Percentiles rank a stretch among this genome's conserved stretches.
phyloP scores from a whole-genome alignment of 495 filamentous ascomycete genomes.

The Podospora pseudopauciseta region DNA sequence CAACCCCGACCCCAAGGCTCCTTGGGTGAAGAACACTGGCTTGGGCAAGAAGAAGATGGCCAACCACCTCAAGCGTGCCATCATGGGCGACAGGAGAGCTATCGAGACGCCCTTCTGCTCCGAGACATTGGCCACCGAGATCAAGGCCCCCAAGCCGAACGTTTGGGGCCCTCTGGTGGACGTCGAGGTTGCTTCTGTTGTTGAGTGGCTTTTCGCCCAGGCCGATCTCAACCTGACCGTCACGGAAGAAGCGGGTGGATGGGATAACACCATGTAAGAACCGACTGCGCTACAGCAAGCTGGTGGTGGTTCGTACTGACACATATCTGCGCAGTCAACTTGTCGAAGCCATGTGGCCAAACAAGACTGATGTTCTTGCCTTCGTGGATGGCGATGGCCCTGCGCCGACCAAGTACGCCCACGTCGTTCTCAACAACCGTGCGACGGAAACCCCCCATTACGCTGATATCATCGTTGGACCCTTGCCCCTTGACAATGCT shows the following conservation, averaged over 20 bases:
- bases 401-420: slow-evolving; percentile 46
- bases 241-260: slow-evolving; percentile 28
- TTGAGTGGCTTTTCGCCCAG: slow-evolving; percentile 35
- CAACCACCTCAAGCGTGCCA: slow-evolving; percentile 24
- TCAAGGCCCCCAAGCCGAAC: slow-evolving; percentile 36
- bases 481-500: slow-evolving; percentile 42
- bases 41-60: slow-evolving; percentile 25
- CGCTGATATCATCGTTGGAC: slow-evolving; percentile 46
- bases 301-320: background rate
- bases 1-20: slow-evolving; percentile 19
- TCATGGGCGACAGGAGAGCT: slow-evolving; percentile 15
- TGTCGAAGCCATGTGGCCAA: slow-evolving; percentile 50
- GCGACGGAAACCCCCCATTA: slow-evolving; percentile 43
- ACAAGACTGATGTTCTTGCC: slow-evolving; percentile 49
- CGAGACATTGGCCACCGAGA: slow-evolving; percentile 19
- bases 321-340: slow-evolving; percentile 18
- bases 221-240: slow-evolving; percentile 37
- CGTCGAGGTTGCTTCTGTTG: slow-evolving; percentile 32
- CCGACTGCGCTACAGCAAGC: slow-evolving; percentile 2
- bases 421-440: slow-evolving; percentile 41
- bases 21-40: slow-evolving; percentile 19
- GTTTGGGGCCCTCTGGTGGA: slow-evolving; percentile 33
- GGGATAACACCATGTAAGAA: slow-evolving; percentile 34
- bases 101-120: slow-evolving; percentile 20
- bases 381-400: slow-evolving; percentile 41